These are phyloP conservation scores for Epichloe brachyelytri DNA, from an alignment of 2,329 filamentous ascomycete species.

Conservation along the genomic window DNA sequence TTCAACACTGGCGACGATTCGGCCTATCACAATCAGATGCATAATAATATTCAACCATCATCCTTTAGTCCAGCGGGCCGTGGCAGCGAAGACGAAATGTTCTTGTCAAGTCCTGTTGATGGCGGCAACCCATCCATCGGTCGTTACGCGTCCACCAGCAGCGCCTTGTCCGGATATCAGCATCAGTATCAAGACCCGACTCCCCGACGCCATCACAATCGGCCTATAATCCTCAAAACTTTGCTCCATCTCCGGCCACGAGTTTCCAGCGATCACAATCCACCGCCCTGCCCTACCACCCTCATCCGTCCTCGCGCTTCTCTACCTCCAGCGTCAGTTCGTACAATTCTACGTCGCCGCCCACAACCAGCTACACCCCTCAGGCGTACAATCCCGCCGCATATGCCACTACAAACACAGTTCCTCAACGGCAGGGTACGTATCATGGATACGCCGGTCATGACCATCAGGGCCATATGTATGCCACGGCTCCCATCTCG, in stretches of 20 bases:
- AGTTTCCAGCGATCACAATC: conserved; percentile 34
- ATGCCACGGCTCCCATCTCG: conserved; percentile 22
- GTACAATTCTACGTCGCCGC: conserved; percentile 19
- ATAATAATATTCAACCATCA: conserved; percentile 12
- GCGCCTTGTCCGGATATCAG: conserved; percentile 38
- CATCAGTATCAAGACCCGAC: conserved; percentile 35
- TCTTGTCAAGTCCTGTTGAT: conserved; percentile 37
- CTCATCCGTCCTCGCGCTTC: conserved; percentile 27
- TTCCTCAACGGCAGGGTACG: conserved; percentile 38
- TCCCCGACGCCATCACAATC: conserved; percentile 30
- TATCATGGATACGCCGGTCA: conserved; percentile 32
- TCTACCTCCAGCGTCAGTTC: conserved; percentile 22
- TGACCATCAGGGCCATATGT: conserved; percentile 30
- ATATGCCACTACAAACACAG: conserved; percentile 33
- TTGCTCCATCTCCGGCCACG: conserved; percentile 22
- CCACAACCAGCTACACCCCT: conserved; percentile 33
- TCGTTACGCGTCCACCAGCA: conserved; percentile 29
- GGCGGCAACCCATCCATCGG: conserved; percentile 10
- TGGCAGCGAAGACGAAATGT: conserved; percentile 45
- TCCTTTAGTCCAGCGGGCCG: conserved; percentile 3
- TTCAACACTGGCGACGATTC: conserved; percentile 68
- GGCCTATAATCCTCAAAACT: conserved; percentile 62
- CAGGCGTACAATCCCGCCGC: conserved; percentile 47
- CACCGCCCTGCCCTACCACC: conserved; percentile 36
- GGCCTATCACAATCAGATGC: conserved; percentile 32